Percentiles rank a stretch among this genome's conserved stretches.
These are phyloP conservation scores for Escovopsis sp. DNA, from an alignment of 2,329 filamentous ascomycete species.

Conservation along the genomic window DNA sequence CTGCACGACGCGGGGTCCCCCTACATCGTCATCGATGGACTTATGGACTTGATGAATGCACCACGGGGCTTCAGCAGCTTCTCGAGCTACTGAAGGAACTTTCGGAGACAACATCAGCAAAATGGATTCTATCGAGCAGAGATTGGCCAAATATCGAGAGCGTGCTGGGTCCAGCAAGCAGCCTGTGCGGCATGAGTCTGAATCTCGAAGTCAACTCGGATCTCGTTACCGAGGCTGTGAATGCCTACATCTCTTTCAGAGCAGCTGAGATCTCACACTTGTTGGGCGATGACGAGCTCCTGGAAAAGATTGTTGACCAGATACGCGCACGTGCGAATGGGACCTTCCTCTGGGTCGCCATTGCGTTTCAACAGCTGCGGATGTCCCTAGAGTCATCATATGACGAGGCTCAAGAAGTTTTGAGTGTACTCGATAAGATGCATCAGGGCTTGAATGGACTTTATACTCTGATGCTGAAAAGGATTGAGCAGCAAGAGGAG, in stretches of 20 bases:
- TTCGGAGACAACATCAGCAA: background rate
- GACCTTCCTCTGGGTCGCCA: conserved; percentile 17
- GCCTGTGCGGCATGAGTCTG: background rate
- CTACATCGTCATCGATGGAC: conserved; percentile 28
- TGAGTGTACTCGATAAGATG: background rate
- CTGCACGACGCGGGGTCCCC: conserved; percentile 19
- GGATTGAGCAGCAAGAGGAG: conserved; percentile 15
- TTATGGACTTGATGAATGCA: conserved; percentile 29
- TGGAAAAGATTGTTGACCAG: conserved; percentile 4
- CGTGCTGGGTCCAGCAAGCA: background rate
- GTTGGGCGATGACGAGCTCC: conserved; percentile 3
- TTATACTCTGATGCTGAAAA: conserved; percentile 22
- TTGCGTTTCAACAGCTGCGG: conserved; percentile 8
- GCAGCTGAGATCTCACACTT: background rate
- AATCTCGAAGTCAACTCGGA: conserved; percentile 12
- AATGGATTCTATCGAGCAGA: conserved; percentile 2
- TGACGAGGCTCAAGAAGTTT: background rate
- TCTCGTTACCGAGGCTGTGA: background rate
- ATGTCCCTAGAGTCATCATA: background rate
- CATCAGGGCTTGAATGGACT: conserved; percentile 8
- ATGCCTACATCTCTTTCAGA: conserved; percentile 1
- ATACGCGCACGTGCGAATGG: conserved; percentile 18
- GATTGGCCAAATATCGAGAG: conserved; percentile 7
- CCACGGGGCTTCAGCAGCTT: background rate
- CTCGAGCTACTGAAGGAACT: background rate